phyloP scores from a whole-genome alignment of 179 eudicot species.

The Silene coronaria region DNA sequence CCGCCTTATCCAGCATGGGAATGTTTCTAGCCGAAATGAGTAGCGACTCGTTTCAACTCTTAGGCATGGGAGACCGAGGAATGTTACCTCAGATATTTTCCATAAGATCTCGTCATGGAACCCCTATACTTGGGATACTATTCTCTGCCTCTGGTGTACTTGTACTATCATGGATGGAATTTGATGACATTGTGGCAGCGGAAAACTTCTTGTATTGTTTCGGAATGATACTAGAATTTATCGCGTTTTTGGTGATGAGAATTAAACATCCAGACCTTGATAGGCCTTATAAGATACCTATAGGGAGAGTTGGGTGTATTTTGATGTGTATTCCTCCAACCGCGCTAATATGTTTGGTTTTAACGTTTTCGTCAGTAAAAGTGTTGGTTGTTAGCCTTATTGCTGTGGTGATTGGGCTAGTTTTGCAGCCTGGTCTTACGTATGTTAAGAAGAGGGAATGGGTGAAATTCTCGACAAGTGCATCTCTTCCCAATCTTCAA shows the following conservation, averaged over 20 bases:
- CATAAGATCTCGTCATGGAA: conserved; percentile 32
- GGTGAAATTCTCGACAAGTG: conserved; percentile 29
- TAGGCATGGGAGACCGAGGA: conserved; percentile 42
- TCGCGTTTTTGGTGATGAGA: conserved; percentile 32
- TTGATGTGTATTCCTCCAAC: conserved; percentile 39
- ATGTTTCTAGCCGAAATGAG: conserved; percentile 47
- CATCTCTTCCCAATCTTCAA: conserved; percentile 28
- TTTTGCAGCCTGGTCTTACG: conserved; percentile 29
- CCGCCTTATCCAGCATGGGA: conserved; percentile 38
- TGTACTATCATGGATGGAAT: conserved; percentile 33
- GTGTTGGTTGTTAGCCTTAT: conserved; percentile 31
- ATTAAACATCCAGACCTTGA: conserved; percentile 25
- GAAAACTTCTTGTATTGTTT: conserved; percentile 40
- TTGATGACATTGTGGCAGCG: conserved; percentile 35
- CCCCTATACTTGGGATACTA: conserved; percentile 32
- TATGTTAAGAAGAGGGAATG: conserved; percentile 26
- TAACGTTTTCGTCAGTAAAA: conserved; percentile 29
- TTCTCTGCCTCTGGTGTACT: conserved; percentile 36
- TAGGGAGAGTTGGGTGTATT: conserved; percentile 29
- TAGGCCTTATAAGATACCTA: conserved; percentile 35
- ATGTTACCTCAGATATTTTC: conserved; percentile 34
- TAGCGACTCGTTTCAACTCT: conserved; percentile 38
- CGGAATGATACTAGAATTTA: conserved; percentile 36
- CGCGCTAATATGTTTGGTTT: conserved; percentile 30
- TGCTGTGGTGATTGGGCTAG: conserved; percentile 29